phyloP scores from a whole-genome alignment of 1,139 yeast species.

The Nematodospora anomalae region DNA sequence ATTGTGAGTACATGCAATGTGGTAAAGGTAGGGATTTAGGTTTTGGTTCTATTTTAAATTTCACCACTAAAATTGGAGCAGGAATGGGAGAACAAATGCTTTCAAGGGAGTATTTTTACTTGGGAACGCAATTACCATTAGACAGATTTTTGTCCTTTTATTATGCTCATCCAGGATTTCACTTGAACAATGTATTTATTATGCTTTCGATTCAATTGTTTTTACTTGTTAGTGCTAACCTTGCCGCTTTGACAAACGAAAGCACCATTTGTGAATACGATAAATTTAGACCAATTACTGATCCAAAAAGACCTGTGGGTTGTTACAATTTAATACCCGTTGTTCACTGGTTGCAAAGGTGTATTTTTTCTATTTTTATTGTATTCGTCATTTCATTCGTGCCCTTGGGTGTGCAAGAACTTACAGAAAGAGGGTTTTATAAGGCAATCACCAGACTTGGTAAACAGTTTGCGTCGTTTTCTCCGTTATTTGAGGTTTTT shows the following conservation, averaged over 20 bases:
- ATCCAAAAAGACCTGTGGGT: constrained; percentile 44
- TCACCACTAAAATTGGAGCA: constrained; percentile 57
- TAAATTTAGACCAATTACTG: constrained; percentile 47
- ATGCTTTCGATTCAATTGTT: constrained; percentile 49
- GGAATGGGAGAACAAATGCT: constrained; percentile 62
- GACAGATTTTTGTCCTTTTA: constrained; percentile 54
- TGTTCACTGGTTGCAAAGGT: constrained; percentile 50
- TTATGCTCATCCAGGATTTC: constrained; percentile 60
- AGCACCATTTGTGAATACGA: constrained; percentile 49
- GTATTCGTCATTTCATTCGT: constrained; percentile 52
- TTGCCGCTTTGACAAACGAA: constrained; percentile 49
- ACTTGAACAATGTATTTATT: constrained; percentile 52
- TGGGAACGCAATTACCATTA: constrained; percentile 49
- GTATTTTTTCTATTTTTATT: constrained; percentile 48
- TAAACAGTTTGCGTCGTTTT: constrained; percentile 49
- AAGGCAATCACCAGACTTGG: constrained; percentile 44
- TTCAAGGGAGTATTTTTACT: constrained; percentile 52
- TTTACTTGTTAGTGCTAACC: constrained; percentile 44
- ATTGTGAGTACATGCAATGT: constrained; percentile 58
- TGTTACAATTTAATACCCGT: constrained; percentile 52
- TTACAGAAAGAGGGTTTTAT: constrained; percentile 51
- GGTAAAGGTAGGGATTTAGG: constrained; percentile 60
- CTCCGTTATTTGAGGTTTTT: constrained; percentile 56
- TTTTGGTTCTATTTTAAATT: constrained; percentile 52
- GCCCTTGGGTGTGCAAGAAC: constrained; percentile 51